Percentiles rank a stretch among this genome's conserved stretches.
Conservation (phyloP, 257 asterid species). For the Forsythia suspensa region DNA sequence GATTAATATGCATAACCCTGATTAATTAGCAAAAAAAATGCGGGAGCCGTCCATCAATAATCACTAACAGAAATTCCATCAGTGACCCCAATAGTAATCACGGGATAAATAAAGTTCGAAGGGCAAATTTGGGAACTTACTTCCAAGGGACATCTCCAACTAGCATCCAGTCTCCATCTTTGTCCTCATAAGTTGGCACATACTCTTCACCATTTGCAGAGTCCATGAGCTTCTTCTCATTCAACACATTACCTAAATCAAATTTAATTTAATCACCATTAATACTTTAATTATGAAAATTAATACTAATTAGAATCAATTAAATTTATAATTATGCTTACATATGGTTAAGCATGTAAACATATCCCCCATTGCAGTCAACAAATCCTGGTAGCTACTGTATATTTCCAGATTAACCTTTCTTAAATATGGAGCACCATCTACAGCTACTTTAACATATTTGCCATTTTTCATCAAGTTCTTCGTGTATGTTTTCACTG, state of each 20-base stretch:
- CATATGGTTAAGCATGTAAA: conserved; percentile 57
- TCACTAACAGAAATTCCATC: neutral
- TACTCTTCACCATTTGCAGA: conserved; percentile 57
- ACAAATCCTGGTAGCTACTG: conserved; percentile 47
- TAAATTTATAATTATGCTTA: conserved; percentile 29
- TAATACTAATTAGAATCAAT: neutral
- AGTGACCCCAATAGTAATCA: neutral
- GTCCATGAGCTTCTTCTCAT: conserved; percentile 58
- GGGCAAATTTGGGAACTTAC: conserved; percentile 32
- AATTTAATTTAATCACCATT: neutral
- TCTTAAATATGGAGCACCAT: conserved; percentile 79
- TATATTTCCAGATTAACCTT: conserved; percentile 60
- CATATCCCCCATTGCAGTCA: conserved; percentile 57
- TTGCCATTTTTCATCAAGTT: conserved; percentile 45
- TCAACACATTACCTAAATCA: conserved; percentile 48
- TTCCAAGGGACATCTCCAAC: conserved; percentile 92
- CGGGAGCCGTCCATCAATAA: too few relatives aligned
- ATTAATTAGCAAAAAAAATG: too few relatives aligned
- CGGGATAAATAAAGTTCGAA: neutral
- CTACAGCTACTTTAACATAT: conserved; percentile 76
- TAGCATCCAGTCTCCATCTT: conserved; percentile 92
- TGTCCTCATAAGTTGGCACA: conserved; percentile 82
- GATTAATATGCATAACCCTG: neutral
- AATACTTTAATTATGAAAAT: neutral
- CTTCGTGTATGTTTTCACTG: conserved; percentile 62